These are phyloP conservation scores for Ajuga chamaepitys DNA, from an alignment of 257 asterid genomes.

Conservation along the genomic window DNA sequence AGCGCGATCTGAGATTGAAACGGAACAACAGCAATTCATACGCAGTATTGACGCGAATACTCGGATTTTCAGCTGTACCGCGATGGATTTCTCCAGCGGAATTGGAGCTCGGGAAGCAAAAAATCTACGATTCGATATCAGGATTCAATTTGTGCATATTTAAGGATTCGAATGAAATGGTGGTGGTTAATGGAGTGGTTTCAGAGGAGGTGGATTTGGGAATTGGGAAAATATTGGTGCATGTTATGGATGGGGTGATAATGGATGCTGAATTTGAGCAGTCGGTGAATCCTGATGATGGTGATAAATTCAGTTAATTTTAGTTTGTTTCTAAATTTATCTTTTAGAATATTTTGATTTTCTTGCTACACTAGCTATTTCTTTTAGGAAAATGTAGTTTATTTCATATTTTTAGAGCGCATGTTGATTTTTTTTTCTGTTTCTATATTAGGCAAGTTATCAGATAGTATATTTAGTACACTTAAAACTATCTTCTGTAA, in stretches of 20 bases:
- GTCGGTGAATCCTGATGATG: slow-evolving; percentile 21
- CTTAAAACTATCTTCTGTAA: too few species aligned
- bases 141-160: slow-evolving; percentile 41
- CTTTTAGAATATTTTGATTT: too few species aligned
- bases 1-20: too few species aligned
- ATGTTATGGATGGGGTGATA: slow-evolving; percentile 48
- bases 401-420: too few species aligned
- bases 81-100: slow-evolving; percentile 34
- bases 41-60: too few species aligned
- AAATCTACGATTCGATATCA: slow-evolving; percentile 47
- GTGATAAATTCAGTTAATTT: not conserved
- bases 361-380: too few species aligned
- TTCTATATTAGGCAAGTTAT: too few species aligned
- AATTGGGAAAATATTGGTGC: slow-evolving; percentile 30
- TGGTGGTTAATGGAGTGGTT: slow-evolving; percentile 52
- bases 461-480: too few species aligned
- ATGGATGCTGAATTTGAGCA: slow-evolving; percentile 61
- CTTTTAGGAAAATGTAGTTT: too few species aligned
- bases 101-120: slow-evolving; percentile 36
- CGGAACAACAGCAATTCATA: too few species aligned
- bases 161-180: slow-evolving; percentile 38
- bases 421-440: too few species aligned
- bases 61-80: slow-evolving; percentile 75
- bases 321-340: not conserved
- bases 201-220: too few species aligned